These are phyloP conservation scores for Bocquillonia castaneifolia DNA, from an alignment of 441 rosid species.

Conservation along the genomic window DNA sequence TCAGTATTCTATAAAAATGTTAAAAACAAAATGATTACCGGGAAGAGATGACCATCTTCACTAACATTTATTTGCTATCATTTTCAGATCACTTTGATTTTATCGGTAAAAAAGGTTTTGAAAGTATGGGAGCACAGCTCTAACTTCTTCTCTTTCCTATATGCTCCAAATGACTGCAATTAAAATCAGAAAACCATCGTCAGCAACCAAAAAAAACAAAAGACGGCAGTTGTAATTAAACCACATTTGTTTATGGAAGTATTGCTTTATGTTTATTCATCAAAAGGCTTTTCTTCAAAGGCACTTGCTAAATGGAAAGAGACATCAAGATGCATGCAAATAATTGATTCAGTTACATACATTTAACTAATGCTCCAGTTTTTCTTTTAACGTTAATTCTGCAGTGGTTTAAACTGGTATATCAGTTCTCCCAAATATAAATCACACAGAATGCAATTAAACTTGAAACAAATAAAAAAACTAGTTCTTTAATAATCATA, in stretches of 20 bases:
- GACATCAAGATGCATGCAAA: not conserved
- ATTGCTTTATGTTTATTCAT: not conserved
- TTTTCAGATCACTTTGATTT: slow-evolving; percentile 7
- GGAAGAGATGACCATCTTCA: slow-evolving; percentile 21
- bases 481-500: too few relatives aligned
- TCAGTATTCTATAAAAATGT: slow-evolving; percentile 22
- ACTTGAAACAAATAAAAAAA: too few relatives aligned
- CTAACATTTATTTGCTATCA: slow-evolving; percentile 27
- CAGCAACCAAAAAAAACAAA: not conserved
- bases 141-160: slow-evolving; percentile 83
- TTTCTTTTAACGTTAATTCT: too few relatives aligned
- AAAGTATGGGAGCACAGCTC: slow-evolving; percentile 53
- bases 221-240: not conserved
- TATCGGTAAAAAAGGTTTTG: slow-evolving; percentile 1
- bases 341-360: too few relatives aligned
- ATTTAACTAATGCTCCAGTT: too few relatives aligned
- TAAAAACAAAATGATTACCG: slow-evolving; percentile 12
- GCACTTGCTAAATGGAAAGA: not conserved
- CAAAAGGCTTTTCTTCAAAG: not conserved
- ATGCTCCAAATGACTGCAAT: slow-evolving; percentile 76
- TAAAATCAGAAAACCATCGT: slow-evolving; percentile 10
- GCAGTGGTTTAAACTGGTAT: too few relatives aligned
- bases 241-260: not conserved
- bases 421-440: too few relatives aligned
- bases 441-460: too few relatives aligned